Evolutionary conservation across 2,329 filamentous ascomycete species (phyloP).

Genomic region (Sporothrix sp.): DNA sequence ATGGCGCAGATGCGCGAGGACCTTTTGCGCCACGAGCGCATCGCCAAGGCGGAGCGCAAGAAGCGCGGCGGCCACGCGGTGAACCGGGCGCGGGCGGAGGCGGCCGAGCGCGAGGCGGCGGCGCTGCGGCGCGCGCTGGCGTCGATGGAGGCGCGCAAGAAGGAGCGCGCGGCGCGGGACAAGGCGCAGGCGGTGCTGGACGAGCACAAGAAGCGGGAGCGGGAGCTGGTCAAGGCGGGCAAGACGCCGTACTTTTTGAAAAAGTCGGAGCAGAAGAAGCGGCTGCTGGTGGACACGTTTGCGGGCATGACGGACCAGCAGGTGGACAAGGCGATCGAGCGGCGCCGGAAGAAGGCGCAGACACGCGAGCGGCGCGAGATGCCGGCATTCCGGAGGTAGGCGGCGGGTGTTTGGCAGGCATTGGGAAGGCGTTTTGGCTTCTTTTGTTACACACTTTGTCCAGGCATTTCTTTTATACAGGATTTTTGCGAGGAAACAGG

Average conservation of each 20-base stretch:
- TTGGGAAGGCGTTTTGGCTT: too few relatives aligned
- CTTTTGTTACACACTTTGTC: too few relatives aligned
- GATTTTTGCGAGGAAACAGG: too few relatives aligned
- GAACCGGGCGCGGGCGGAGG: conserved; percentile 1
- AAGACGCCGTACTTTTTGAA: conserved; percentile 94
- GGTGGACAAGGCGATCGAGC: conserved; percentile 74
- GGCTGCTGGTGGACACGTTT: conserved; percentile 69
- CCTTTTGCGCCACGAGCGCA: conserved; percentile 51
- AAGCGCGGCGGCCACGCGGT: conserved; percentile 25
- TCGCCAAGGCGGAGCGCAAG: conserved; percentile 14
- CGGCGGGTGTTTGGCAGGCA: too few relatives aligned
- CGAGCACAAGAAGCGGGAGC: conserved; percentile 73
- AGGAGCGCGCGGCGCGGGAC: conserved; percentile 60
- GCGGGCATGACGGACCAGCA: conserved; percentile 76
- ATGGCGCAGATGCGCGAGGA: conserved; percentile 62
- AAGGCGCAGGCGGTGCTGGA: conserved; percentile 58
- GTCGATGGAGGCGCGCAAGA: conserved; percentile 69
- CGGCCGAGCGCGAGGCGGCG: conserved; percentile 43
- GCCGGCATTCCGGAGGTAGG: conserved; percentile 31
- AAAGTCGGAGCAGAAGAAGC: conserved; percentile 82
- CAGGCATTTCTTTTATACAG: too few relatives aligned
- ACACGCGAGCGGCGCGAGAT: conserved; percentile 75
- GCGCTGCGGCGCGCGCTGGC: conserved; percentile 62
- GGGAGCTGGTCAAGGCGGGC: conserved; percentile 73
- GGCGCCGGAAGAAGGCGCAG: conserved; percentile 80